Percentiles rank a stretch among this genome's conserved stretches.
Evolutionary conservation across 495 filamentous ascomycete species (phyloP).

Genomic region (Diplogelasinospora grovesii): DNA sequence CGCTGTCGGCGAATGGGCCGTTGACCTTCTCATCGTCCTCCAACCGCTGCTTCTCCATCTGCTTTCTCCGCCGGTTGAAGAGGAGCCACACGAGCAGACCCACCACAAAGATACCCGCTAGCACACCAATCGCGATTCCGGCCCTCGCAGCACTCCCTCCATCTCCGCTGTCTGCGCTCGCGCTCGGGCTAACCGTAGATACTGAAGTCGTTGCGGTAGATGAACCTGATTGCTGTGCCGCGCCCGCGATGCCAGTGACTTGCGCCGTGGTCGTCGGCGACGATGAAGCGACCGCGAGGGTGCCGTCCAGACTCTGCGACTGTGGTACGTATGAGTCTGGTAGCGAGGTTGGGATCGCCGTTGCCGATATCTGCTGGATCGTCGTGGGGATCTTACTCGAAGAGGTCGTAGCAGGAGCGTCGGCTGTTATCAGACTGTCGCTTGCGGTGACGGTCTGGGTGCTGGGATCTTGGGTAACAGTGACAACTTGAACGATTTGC

Average conservation of each 20-base stretch:
- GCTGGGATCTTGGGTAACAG: no score
- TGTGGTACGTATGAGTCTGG: no score
- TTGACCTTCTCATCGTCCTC: slow-evolving; percentile 54
- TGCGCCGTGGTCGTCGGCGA: not conserved
- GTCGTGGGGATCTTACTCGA: not conserved
- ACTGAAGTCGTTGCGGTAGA: slow-evolving; percentile 14
- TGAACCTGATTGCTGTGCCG: no score
- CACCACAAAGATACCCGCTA: slow-evolving; percentile 56
- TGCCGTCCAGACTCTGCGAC: not conserved
- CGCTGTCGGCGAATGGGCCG: slow-evolving; percentile 37
- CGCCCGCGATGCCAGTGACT: not conserved
- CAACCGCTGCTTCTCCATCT: slow-evolving; percentile 39
- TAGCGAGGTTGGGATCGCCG: no score
- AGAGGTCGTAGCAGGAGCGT: no score
- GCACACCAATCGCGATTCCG: slow-evolving; percentile 74
- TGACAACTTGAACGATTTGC: no score
- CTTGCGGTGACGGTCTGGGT: no score
- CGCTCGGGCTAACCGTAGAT: slow-evolving; percentile 23
- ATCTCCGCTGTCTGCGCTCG: slow-evolving; percentile 21
- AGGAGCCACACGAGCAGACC: slow-evolving; percentile 58
- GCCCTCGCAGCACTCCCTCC: slow-evolving; percentile 66
- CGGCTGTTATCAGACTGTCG: no score
- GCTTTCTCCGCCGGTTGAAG: slow-evolving; percentile 57
- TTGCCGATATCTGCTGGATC: no score
- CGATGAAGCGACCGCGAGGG: not conserved